Evolutionary conservation across 129 eudicot species (phyloP), one percentile per base, ranked within the genome.

Genomic region (Pulicaria dysenterica): DNA sequence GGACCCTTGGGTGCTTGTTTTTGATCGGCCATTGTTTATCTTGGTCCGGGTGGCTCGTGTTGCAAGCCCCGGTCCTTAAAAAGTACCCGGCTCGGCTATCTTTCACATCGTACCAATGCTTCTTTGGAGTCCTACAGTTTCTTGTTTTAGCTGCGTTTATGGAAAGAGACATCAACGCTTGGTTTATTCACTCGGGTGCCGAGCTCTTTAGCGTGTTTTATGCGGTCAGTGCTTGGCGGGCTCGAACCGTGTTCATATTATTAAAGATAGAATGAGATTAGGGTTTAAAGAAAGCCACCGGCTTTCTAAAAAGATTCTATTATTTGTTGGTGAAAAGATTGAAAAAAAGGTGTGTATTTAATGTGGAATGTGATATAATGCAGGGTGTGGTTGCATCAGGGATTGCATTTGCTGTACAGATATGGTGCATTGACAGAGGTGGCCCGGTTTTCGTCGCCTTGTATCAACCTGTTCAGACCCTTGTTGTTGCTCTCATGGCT

Each of bases 361-460:
- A 74, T 69, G 1, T 6, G 17, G 43, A 50, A 38, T 47, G 55
- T 67, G 73, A 45, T 59, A 37, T 39, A 43, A 38, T 83, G 80
- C 88, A 95, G 99, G 99, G 99, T 77, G 89, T 95, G 80, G 99
- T 95, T 17, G 99, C 99, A 72, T 95, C 99, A 15, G 99, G 99
- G 80, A 90, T 95, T 19, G 99, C 99, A 73, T 95, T 95, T 58
- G 99, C 99, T 70, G 97, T 95, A 73, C 99, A 95, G 88, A 95
- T 95, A 90, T 95, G 99, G 99, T 95, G 99, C 95, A 95, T 95
- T 58, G 97, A 95, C 83, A 88, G 96, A 72, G 99, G 99, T 36
- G 99, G 99, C 83, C 99, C 99, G 2, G 99, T 95, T 49, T 95
- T 95, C 67, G 99, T 95, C 67, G 99, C 99, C 5, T 91, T 95